These are phyloP conservation scores for Conoideocrella luteorostrata DNA, from an alignment of 2,329 filamentous ascomycete genomes.

Conservation along the genomic window DNA sequence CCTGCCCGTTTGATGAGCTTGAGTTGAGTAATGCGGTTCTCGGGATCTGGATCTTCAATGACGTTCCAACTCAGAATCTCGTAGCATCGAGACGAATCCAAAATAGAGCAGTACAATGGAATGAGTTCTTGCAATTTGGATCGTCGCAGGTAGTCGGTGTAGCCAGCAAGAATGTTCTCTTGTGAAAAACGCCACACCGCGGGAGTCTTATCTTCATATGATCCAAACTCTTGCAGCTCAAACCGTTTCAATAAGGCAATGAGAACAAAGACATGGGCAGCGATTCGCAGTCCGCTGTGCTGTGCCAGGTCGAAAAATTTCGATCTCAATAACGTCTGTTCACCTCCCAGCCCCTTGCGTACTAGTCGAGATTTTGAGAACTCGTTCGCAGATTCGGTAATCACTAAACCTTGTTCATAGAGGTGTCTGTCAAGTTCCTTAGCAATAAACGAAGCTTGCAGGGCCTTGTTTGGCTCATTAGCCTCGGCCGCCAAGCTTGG, in stretches of 20 bases:
- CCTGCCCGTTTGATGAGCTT: conserved; percentile 68
- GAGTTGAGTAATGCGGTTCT: conserved; percentile 62
- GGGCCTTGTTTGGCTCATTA: conserved; percentile 60
- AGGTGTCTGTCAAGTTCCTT: conserved; percentile 52
- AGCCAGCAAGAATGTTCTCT: conserved; percentile 73
- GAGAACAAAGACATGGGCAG: conserved; percentile 60
- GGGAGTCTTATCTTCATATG: conserved; percentile 9
- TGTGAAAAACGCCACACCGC: conserved; percentile 38
- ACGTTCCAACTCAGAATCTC: conserved; percentile 70
- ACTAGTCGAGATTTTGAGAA: conserved; percentile 20
- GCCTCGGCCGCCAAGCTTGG: conserved; percentile 52
- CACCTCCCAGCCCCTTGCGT: conserved; percentile 16
- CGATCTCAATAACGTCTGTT: conserved; percentile 31
- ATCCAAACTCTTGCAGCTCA: conserved; percentile 19
- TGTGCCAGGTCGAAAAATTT: conserved; percentile 51
- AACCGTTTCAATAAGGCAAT: conserved; percentile 61
- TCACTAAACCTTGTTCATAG: conserved; percentile 48
- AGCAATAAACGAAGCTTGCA: conserved; percentile 70
- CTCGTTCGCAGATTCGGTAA: conserved; percentile 20
- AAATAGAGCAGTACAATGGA: conserved; percentile 79
- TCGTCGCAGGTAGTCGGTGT: conserved; percentile 72
- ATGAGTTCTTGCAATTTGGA: conserved; percentile 70
- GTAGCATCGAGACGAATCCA: conserved; percentile 59
- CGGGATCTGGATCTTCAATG: conserved; percentile 60
- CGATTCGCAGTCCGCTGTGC: conserved; percentile 59